Evolutionary conservation across 352 stramenopile genomes (phyloP), one percentile per base, ranked within the genome.

Genomic region (Phytophthora cryptogea): DNA sequence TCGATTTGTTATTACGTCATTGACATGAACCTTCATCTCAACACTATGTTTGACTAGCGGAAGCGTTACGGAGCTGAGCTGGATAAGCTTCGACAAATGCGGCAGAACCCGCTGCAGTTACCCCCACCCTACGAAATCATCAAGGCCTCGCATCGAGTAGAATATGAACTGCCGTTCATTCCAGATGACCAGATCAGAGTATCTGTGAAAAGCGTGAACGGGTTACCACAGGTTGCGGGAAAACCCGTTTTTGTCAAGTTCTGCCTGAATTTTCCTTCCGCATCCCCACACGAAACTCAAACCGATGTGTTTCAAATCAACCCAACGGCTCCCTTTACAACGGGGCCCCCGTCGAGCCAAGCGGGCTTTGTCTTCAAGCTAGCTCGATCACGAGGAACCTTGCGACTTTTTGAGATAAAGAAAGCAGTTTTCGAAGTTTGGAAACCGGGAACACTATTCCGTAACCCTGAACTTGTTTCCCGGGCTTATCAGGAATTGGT

Each of bases 361-460:
- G 73, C 63, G 26, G 23, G 27, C 10, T 88, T 80, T 33, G 49
- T 54, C 14, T 86, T 89, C 26, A 79, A 74, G 49, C 53, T 94
- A 2, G 60, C 85, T 45, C 74, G 85, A 26, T 80, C 72, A 11
- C 73, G 83, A 36, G 85, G 85, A 10, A 89, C 79, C 0, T 75
- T 88, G 36, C 82, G 83, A 2, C 61, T 94, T n/a, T 88, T 89
- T 63, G 83, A 90, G 63, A 87, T 94, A 16, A 89, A 90, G 53
- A 94, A 92, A 42, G 79, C 78, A 0, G 32, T 77, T 43, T 90
- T 94, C 43, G 85, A 94, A 67, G 79, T 94, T 41, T 92, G 83
- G 77, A 78, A 74, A 2, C 67, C 79, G 0, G 76, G 66, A 35
- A 84, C 80, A 1, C 62, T 92, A 7, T 80, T 92, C 13, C 70